Conservation (phyloP, 177 flowering plant genomes). For the Vitis hybrid region DNA sequence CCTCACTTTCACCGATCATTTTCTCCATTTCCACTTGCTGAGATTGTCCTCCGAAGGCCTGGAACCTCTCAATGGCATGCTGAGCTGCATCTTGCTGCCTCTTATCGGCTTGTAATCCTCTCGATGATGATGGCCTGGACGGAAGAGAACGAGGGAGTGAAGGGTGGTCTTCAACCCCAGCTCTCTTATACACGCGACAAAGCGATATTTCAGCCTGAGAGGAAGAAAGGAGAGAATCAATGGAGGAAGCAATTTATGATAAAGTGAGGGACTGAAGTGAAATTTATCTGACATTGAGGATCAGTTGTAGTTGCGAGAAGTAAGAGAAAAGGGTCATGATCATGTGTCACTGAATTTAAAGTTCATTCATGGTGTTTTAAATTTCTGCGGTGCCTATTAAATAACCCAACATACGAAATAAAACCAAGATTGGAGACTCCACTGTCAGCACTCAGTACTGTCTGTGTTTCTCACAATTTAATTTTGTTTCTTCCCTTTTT, state of each 20-base stretch:
- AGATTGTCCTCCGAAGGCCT: constrained; percentile 25
- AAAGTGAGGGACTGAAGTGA: neutral
- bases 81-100: constrained; percentile 16
- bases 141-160: constrained; percentile 54
- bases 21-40: constrained; percentile 28
- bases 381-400: neutral
- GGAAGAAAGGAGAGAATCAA: neutral
- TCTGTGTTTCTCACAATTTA: no score
- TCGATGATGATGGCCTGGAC: constrained; percentile 39
- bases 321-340: no score
- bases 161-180: constrained; percentile 85
- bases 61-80: constrained; percentile 19
- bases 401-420: neutral
- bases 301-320: neutral
- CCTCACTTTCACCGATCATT: constrained; percentile 37
- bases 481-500: no score
- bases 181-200: constrained; percentile 90
- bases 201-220: constrained; percentile 87
- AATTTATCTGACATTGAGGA: neutral
- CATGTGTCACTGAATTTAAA: constrained; percentile 1
- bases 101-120: constrained; percentile 11
- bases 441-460: no score
- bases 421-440: no score
- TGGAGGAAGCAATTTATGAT: neutral
- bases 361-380: neutral